Base-by-base conservation (phyloP, 1,284 basidiomycete genomes). In the Retiboletus fuscus region DNA sequence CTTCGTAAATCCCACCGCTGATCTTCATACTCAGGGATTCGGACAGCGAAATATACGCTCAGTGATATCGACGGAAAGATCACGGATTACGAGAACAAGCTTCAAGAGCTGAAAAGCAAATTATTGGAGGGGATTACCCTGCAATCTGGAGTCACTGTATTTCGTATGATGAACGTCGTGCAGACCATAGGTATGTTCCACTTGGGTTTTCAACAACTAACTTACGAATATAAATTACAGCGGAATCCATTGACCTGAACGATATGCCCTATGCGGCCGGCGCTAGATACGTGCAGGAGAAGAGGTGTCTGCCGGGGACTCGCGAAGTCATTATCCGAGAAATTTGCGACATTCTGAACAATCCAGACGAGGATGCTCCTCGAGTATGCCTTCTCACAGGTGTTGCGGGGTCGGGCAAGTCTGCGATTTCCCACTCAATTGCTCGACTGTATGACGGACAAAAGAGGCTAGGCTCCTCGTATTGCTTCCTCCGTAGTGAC, bases 101-200 rank as follows among this genome's bases (percentile, higher is more conserved):
- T 69, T 0, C 66, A 44, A 51, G 66, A 69, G 20, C 43, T 69
- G 15, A 61, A 69, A 18, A 20, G 55, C 4, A 26, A 18, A 10
- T 68, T 68, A 13, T 20, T 68, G 64, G 64, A 66, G 8, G 67
- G 67, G 22, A 26, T 57, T 22, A 16, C 30, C 6, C 24, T 67
- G 15, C 63, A 57, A 8, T 58, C 68, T 16, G 68, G 58, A 0
- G 20, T 69, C n/a, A 61, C 49, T 4, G 68, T 69, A 7, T 53
- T 68, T 39, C 68, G 68, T 12, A 68, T 57, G 67, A 57, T 69
- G 57, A 62, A 63, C 28, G 60, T 26, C 3, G 67, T 57, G 6
- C 49, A 63, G 16, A 53, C 41, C 6, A 28, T 51, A 2, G 67
- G 69, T 70, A 61, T 4, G 68, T 41, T 15, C 5, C 18, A 18